Base-by-base conservation (phyloP, 164 flowering plant genomes). In the Santalum album region DNA sequence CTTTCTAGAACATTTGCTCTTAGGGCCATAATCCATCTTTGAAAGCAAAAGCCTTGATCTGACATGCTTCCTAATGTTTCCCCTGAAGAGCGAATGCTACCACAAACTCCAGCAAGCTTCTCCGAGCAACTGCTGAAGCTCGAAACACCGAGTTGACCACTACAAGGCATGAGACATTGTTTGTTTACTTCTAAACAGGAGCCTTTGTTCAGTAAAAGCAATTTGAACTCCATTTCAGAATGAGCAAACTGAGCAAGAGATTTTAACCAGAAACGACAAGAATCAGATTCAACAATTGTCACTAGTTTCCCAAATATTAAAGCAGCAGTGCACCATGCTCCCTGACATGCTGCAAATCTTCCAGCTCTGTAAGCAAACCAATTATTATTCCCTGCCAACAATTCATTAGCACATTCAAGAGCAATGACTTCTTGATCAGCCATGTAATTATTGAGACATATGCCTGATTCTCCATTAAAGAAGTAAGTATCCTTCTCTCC, bases 11-110 rank as follows among this genome's bases (percentile, higher is more conserved):
- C 38, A 58, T 72, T 78, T 12, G 63, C 64, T 64, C 88, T 74
- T 29, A 84, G 65, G 23, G 66, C 64, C 68, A 86, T 43, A 62
- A 88, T 84, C 98, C 95, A 84, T 64, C 67, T 79, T 49, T 86
- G 96, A 54, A 90, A 90, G 62, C 64, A 58, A 63, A 78, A 75
- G 7, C 60, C 43, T 53, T 54, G 62, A 45, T 58, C 62, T 12
- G 59, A 56, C 52, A 53, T 58, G 49, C 62, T 48, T 26, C 47
- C 68, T 54, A 84, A 68, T 7, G 53, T 50, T 63, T 72, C 62
- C 57, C 34, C 58, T 25, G 79, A 72, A 56, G 71, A 70, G 45
- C 52, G 46, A 61, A 78, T 27, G 53, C 50, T 56, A 42, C 42
- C 49, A 58, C 49, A 58, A 40, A 74, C 72, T 19, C 22, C 60